Evolutionary conservation across 2,329 filamentous ascomycete genomes (phyloP).

Genomic region (Malbranchea zuffiana): DNA sequence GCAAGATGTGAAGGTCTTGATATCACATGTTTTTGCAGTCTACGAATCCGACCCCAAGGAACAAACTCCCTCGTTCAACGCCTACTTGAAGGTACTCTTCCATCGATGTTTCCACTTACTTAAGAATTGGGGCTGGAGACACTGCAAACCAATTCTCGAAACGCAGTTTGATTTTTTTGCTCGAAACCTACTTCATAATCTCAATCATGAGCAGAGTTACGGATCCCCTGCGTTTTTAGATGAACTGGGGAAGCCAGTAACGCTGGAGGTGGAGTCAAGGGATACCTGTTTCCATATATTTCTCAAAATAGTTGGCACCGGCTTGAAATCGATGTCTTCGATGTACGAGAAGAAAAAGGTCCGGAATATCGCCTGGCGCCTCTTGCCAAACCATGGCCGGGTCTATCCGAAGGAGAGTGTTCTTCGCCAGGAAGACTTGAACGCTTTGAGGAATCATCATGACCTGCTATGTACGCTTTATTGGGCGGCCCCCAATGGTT

Average conservation of each 20-base stretch:
- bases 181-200: slow-evolving; percentile 40
- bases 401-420: slow-evolving; percentile 48
- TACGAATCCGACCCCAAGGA: slow-evolving; percentile 35
- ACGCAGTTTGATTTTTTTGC: slow-evolving; percentile 51
- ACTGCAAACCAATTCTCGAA: slow-evolving; percentile 44
- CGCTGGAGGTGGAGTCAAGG: slow-evolving; percentile 34
- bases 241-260: slow-evolving; percentile 35
- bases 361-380: slow-evolving; percentile 45
- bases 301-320: slow-evolving; percentile 45
- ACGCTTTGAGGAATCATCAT: slow-evolving; percentile 51
- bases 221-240: slow-evolving; percentile 47
- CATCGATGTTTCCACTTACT: slow-evolving; percentile 45
- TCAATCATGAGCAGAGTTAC: slow-evolving; percentile 41
- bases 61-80: slow-evolving; percentile 40
- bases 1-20: slow-evolving; percentile 36
- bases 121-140: slow-evolving; percentile 46
- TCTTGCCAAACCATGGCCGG: slow-evolving; percentile 51
- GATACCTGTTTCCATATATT: slow-evolving; percentile 50
- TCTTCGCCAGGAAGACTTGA: slow-evolving; percentile 43
- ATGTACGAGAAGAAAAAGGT: slow-evolving; percentile 44
- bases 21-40: slow-evolving; percentile 38
- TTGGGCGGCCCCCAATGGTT: slow-evolving; percentile 44
- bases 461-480: slow-evolving; percentile 51
- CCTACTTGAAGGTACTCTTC: slow-evolving; percentile 43
- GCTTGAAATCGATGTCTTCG: slow-evolving; percentile 38